phyloP scores from a whole-genome alignment of 2,329 filamentous ascomycete genomes.

The Talaromyces rugulosus region DNA sequence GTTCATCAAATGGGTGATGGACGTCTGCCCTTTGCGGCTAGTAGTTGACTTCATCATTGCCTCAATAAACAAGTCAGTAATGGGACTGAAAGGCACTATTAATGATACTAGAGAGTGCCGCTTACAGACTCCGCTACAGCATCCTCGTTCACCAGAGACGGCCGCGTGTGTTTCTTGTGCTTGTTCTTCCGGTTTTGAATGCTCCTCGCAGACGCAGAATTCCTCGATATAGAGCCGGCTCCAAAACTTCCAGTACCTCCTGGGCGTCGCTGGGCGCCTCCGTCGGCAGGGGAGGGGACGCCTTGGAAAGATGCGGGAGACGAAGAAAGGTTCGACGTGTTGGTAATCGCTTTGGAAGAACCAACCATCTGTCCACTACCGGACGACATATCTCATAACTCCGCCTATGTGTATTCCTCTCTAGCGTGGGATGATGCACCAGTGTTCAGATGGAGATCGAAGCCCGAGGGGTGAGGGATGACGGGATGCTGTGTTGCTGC shows the following conservation, averaged over 20 bases:
- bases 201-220: slow-evolving; percentile 53
- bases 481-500: neutral
- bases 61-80: slow-evolving; percentile 20
- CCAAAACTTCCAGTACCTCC: slow-evolving; percentile 40
- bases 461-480: neutral
- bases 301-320: slow-evolving; percentile 31
- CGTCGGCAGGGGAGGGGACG: slow-evolving; percentile 26
- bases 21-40: slow-evolving; percentile 85
- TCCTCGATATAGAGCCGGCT: slow-evolving; percentile 35
- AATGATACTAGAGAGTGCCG: slow-evolving; percentile 15
- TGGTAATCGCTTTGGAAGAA: slow-evolving; percentile 35
- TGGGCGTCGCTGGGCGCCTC: slow-evolving; percentile 35
- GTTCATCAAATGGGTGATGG: slow-evolving; percentile 94
- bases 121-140: slow-evolving; percentile 74
- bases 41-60: slow-evolving; percentile 60
- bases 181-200: slow-evolving; percentile 73
- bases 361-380: slow-evolving; percentile 31
- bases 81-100: neutral
- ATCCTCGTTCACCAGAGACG: slow-evolving; percentile 75
- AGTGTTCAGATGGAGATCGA: neutral
- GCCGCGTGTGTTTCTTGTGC: slow-evolving; percentile 76
- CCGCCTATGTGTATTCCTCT: neutral
- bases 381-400: slow-evolving; percentile 36
- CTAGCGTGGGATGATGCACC: neutral
- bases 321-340: slow-evolving; percentile 29